phyloP scores from a whole-genome alignment of 2,329 filamentous ascomycete genomes.

The Metarhizium rileyi region DNA sequence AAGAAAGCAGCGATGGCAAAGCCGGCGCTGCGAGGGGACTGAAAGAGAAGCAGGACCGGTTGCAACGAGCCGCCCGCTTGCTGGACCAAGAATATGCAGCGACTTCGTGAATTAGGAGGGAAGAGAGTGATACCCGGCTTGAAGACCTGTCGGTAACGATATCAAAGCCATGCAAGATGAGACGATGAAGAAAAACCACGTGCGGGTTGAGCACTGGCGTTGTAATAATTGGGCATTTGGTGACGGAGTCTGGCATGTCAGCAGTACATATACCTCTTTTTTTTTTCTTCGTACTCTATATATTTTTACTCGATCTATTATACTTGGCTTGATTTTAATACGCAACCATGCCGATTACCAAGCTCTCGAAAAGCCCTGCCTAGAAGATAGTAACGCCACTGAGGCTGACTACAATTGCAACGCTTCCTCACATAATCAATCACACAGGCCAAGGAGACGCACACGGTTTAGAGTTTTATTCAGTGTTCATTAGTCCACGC shows the following conservation, averaged over 20 bases:
- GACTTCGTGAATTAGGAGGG: neutral
- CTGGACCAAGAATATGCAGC: conserved; percentile 18
- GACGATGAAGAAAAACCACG: neutral
- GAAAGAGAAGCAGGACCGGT: conserved; percentile 27
- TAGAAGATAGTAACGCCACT: too few species aligned
- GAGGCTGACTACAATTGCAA: too few species aligned
- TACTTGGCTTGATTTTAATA: neutral
- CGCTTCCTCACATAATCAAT: neutral
- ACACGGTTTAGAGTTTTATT: conserved; percentile 1
- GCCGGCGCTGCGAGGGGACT: conserved; percentile 16
- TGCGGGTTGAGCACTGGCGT: neutral
- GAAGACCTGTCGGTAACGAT: neutral
- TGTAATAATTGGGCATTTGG: neutral
- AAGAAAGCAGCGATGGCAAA: conserved; percentile 16
- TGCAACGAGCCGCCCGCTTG: conserved; percentile 30
- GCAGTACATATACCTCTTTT: neutral
- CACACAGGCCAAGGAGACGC: neutral
- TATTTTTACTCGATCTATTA: neutral
- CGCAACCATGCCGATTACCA: neutral
- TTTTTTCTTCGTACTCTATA: neutral
- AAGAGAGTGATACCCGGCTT: neutral
- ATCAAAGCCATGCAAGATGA: neutral
- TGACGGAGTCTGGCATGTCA: neutral
- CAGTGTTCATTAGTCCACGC: conserved; percentile 5
- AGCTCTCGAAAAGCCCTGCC: neutral